Evolutionary conservation across 2,329 filamentous ascomycete species (phyloP).

Genomic region (Paracamarosporium sp.): DNA sequence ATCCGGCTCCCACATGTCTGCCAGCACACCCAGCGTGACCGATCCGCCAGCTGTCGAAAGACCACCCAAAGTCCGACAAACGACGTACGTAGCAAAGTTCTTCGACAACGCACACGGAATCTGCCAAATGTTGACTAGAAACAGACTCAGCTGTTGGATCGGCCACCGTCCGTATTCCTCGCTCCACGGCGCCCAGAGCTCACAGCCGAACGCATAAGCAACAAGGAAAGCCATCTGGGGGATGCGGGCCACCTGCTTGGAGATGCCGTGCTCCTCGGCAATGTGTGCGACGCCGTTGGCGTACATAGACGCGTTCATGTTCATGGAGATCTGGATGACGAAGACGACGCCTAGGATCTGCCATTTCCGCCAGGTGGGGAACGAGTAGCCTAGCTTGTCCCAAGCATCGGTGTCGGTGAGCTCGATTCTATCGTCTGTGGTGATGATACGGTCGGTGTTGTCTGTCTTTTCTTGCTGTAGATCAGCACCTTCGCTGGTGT

Average conservation of each 20-base stretch:
- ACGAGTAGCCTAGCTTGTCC: conserved; percentile 54
- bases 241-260: conserved; percentile 54
- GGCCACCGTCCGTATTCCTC: conserved; percentile 62
- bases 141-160: conserved; percentile 58
- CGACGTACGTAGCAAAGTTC: conserved; percentile 52
- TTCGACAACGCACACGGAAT: conserved; percentile 53
- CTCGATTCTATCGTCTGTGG: conserved; percentile 33
- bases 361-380: conserved; percentile 57
- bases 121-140: conserved; percentile 63
- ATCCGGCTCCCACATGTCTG: conserved; percentile 66
- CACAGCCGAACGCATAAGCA: conserved; percentile 56
- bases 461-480: conserved; percentile 21
- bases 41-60: conserved; percentile 69
- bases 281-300: conserved; percentile 56
- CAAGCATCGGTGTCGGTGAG: conserved; percentile 51
- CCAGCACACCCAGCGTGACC: conserved; percentile 69
- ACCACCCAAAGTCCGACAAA: conserved; percentile 59
- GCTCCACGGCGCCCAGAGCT: conserved; percentile 63
- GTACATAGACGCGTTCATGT: conserved; percentile 62
- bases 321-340: conserved; percentile 58
- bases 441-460: conserved; percentile 22
- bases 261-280: conserved; percentile 54
- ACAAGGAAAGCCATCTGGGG: conserved; percentile 60
- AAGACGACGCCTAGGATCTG: conserved; percentile 59
- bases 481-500: conserved; percentile 22